phyloP scores from a whole-genome alignment of 768 basidiomycete genomes.

The Termitomyces titanicus region DNA sequence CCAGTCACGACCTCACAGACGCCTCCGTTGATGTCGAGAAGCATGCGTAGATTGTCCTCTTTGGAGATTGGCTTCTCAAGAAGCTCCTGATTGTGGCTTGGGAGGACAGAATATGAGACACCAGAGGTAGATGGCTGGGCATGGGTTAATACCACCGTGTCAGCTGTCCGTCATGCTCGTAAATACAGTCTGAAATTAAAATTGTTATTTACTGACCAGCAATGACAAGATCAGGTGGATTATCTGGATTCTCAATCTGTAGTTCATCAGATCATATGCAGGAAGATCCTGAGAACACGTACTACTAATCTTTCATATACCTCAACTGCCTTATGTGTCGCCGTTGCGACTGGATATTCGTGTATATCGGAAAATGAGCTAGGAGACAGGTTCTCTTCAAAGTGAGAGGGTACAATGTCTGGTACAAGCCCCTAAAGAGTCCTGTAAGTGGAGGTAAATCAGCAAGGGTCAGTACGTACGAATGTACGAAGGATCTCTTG shows the following conservation, averaged over 20 bases:
- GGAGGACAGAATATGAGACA: slow-evolving; percentile 49
- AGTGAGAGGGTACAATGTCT: slow-evolving; percentile 46
- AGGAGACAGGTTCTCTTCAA: slow-evolving; percentile 73
- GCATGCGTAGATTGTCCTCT: slow-evolving; percentile 82
- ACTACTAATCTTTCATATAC: slow-evolving; percentile 84
- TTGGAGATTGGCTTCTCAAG: slow-evolving; percentile 85
- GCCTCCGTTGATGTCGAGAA: slow-evolving; percentile 81
- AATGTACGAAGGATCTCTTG: slow-evolving; percentile 77
- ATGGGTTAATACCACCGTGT: slow-evolving; percentile 91
- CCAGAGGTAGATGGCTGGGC: slow-evolving; percentile 57
- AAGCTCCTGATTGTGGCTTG: slow-evolving; percentile 59
- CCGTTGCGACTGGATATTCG: slow-evolving; percentile 76
- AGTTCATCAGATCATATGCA: slow-evolving; percentile 3
- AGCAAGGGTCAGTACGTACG: slow-evolving; percentile 41
- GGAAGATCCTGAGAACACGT: slow-evolving; percentile 18
- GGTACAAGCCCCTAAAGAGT: slow-evolving; percentile 34
- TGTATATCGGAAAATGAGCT: slow-evolving; percentile 65
- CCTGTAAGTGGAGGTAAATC: background rate
- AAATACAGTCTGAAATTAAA: background rate
- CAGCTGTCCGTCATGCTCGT: slow-evolving; percentile 48
- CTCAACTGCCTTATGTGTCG: slow-evolving; percentile 77
- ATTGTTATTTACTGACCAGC: slow-evolving; percentile 39
- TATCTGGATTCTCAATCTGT: slow-evolving; percentile 53
- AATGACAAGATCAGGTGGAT: slow-evolving; percentile 79
- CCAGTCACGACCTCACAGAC: slow-evolving; percentile 94